Base-by-base conservation (phyloP, 805 yeast species). In the Myxozyma vanderwaltii region DNA sequence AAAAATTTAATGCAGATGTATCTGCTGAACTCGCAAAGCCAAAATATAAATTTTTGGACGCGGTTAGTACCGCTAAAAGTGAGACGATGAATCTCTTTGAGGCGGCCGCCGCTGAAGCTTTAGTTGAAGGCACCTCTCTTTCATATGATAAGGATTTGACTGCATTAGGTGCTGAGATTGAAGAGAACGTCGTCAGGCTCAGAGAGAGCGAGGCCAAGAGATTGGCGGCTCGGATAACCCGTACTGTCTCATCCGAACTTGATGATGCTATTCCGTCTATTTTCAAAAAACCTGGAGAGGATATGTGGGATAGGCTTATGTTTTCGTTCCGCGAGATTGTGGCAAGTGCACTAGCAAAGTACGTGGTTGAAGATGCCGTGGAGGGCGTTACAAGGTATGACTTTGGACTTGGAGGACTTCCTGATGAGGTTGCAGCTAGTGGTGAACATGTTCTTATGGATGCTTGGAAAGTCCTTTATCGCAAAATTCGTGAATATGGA, bases 391-490 rank as follows among this genome's bases (percentile, higher is more conserved):
- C 26, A 17, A 33, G 21, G 17, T 79, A 74, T 64, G 91, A 89
- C 68, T 88, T 90, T 65, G 82, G 82, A 26, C 73, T 91, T 6
- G 96, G 94, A 0, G 77, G 64, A 4, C 51, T 48, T 19, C 70
- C 66, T 0, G 78, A 72, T 2, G 76, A 76, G 26, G 85, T 84
- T 65, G 59, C 61, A 1, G 66, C 69, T 1, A 77, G 82, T 0
- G 71, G 74, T 7, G 67, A 69, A n/a, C 76, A 75, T 38, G 75
- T 90, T 39, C 75, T 79, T 45, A 77, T 76, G 64, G 73, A 75
- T 35, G 81, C 89, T 2, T 92, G 98, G 97, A 71, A 74, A 31
- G 74, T 77, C 26, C 82, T 91, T 61, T 79, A 83, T 59, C 79
- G 77, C 8, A 76, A 82, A 26, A 77, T 87, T 46, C 85, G 80